Evolutionary conservation across 371 early-diverging fungal genomes (phyloP), one percentile per base, ranked within the genome.

Genomic region (Mortierella sp.): DNA sequence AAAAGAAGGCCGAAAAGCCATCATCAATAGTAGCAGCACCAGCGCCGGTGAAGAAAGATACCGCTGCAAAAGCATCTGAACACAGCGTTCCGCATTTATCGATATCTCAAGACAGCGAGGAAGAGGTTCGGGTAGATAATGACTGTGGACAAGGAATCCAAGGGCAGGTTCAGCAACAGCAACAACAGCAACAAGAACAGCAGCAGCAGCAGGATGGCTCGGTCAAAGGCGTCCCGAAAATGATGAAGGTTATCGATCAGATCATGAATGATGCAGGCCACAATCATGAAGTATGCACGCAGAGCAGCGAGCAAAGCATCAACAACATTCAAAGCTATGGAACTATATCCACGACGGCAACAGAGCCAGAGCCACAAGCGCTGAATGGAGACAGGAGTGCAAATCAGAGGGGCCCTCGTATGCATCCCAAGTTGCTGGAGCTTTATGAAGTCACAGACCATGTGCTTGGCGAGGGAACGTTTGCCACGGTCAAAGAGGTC

Each of bases 401-500:
- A 41, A 58, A 15, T 15, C n/a, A 58, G 28, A 53, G 43, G 19
- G 70, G 76, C 19, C 76, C 82, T 24, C 65, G 72, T 21, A 62
- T 75, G 69, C 82, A 75, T 28, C 69, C 81, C 6, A 84, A 65
- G 11, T 70, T 89, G 4, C 63, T 81, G 24, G 79, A 77, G 8
- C 80, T 84, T 33, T 89, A 88, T 58, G 74, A 64, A 15, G 78
- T 89, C 32, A 83, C 84, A 7, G 86, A 85, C 58, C 83, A 83
- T 61, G 84, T 83, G 6, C 67, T 89, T 1, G 90, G 90, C 28
- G 88, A 86, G 2, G 96, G 96, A 19, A 93, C 96, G 1, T 95
- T 95, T 85, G 92, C 93, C 22, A 92, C 93, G 38, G 96, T 95
- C 61, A 92, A 92, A 75, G 84, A 89, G 52, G 72, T 81, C 60